These are phyloP conservation scores for Pterothamnion heteromorphum DNA, from an alignment of 31 red algal species.

Conservation along the genomic window DNA sequence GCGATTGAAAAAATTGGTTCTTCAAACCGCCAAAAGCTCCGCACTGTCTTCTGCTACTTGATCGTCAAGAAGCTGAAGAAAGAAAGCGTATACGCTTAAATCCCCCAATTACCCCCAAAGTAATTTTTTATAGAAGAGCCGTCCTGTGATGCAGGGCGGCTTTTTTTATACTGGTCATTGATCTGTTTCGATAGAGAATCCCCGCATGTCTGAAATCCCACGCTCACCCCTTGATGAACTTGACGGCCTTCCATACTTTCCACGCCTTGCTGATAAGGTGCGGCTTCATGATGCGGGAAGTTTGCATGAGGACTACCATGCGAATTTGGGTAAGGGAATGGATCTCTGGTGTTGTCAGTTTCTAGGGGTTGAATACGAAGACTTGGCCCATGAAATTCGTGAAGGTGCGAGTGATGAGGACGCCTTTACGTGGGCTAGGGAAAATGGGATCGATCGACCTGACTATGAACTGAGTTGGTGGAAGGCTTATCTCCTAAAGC, in stretches of 20 bases:
- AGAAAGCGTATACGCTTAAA: not conserved
- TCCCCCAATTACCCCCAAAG: not conserved
- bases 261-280: not conserved
- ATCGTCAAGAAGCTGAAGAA: slow-evolving; percentile 1
- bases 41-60: not conserved
- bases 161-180: too few relatives aligned
- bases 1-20: not conserved
- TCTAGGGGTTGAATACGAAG: not conserved
- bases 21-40: not conserved
- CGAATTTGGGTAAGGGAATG: not conserved
- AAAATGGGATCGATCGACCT: not conserved
- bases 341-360: not conserved
- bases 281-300: not conserved
- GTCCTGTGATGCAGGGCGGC: not conserved
- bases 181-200: too few relatives aligned
- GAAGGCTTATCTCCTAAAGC: not conserved
- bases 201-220: too few relatives aligned
- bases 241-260: not conserved
- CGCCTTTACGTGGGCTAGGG: not conserved
- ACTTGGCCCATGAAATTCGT: not conserved
- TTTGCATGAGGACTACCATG: not conserved
- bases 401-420: not conserved
- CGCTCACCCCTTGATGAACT: not conserved
- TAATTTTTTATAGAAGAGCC: not conserved
- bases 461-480: not conserved